A percentile compares a stretch with the other conserved stretches of the same genome.
Conservation (phyloP, 2,329 filamentous ascomycete genomes). For the Paramyrothecium sp. region DNA sequence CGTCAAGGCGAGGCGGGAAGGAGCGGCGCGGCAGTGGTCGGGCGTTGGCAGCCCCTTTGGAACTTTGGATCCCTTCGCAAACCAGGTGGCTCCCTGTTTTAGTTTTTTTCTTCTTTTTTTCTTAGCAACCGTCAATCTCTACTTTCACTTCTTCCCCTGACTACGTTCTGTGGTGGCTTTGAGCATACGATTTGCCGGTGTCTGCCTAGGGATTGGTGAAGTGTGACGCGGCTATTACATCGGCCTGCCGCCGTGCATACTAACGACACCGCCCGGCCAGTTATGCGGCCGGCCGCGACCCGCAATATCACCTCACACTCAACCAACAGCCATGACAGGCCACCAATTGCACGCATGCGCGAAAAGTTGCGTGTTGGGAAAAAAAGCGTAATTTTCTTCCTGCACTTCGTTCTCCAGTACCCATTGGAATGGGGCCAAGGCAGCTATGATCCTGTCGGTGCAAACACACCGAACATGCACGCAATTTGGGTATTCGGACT, state of each 20-base stretch:
- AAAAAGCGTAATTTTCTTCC: no score
- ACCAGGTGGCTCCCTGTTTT: neutral
- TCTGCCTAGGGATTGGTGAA: neutral
- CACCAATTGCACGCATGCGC: no score
- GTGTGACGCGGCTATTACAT: neutral
- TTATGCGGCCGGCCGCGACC: neutral
- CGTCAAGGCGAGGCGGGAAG: neutral
- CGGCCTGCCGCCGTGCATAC: neutral
- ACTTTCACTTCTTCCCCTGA: neutral
- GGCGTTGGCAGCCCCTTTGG: neutral
- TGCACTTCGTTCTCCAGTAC: no score
- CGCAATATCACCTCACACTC: neutral
- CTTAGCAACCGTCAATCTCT: neutral
- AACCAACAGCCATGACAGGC: neutral
- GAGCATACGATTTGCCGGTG: neutral
- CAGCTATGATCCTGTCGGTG: neutral
- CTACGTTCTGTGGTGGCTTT: neutral
- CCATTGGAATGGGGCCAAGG: no score
- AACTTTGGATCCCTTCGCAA: neutral
- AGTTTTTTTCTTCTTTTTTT: neutral
- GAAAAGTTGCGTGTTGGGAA: no score
- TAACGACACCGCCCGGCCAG: neutral
- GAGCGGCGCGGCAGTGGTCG: neutral
- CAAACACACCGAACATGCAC: neutral
- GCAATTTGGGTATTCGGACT: neutral